Conservation (phyloP, 2,329 filamentous ascomycete species). For the Sclerotiophoma versabilis region DNA sequence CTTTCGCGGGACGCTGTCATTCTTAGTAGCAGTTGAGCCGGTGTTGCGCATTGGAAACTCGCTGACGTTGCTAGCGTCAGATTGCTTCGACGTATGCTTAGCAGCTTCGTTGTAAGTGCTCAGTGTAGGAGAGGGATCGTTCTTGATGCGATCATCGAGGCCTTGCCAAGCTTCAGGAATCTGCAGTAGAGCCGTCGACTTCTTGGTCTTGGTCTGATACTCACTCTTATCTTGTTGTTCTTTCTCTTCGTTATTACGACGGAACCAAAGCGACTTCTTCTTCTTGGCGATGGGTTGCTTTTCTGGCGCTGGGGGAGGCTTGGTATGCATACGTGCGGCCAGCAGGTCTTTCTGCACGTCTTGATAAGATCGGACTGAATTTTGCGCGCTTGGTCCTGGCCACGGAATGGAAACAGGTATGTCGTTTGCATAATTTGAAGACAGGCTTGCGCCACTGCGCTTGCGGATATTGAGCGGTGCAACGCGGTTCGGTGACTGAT, state of each 20-base stretch:
- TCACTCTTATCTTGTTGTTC: constrained; percentile 39
- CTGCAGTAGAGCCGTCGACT: constrained; percentile 33
- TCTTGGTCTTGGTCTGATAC: constrained; percentile 37
- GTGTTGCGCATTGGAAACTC: constrained; percentile 54
- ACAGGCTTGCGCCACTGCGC: constrained; percentile 46
- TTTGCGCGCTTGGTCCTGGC: constrained; percentile 20
- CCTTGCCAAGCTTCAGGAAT: constrained; percentile 48
- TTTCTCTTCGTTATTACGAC: constrained; percentile 44
- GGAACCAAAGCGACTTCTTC: constrained; percentile 58
- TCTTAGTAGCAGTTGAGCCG: constrained; percentile 42
- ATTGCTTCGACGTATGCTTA: constrained; percentile 32
- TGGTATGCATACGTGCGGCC: constrained; percentile 23
- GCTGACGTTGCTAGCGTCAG: constrained; percentile 44
- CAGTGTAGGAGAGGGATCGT: constrained; percentile 7
- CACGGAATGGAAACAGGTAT: constrained; percentile 23
- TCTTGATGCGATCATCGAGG: constrained; percentile 46
- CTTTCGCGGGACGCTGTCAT: constrained; percentile 48
- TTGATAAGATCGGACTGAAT: constrained; percentile 28
- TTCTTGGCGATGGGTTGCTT: constrained; percentile 46
- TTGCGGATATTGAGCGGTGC: constrained; percentile 66
- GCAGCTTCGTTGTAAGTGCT: constrained; percentile 10
- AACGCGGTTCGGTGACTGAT: constrained; percentile 58
- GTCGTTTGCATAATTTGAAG: constrained; percentile 25
- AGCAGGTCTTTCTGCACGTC: constrained; percentile 30
- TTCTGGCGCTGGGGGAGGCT: constrained; percentile 23